Evolutionary conservation across 345 rosid species (phyloP).

Genomic region (Aquilaria sinensis): DNA sequence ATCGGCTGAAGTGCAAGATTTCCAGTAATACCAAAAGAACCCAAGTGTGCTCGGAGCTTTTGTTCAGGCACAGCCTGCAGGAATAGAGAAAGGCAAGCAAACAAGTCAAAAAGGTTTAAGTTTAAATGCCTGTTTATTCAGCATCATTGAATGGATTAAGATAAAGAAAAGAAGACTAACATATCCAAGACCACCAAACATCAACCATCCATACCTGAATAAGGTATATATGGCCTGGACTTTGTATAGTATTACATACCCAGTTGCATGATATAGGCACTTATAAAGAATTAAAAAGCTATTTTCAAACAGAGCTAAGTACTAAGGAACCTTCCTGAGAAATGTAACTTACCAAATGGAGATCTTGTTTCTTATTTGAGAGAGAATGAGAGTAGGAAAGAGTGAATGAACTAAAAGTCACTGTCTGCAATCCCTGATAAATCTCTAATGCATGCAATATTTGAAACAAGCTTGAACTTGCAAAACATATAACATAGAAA

Average conservation of each 20-base stretch:
- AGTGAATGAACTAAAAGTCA: too few species aligned
- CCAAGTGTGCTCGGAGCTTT: conserved; percentile 87
- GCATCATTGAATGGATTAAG: background rate
- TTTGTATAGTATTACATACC: too few species aligned
- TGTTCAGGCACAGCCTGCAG: conserved; percentile 94
- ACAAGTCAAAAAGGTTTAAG: background rate
- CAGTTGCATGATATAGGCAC: too few species aligned
- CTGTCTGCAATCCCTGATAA: too few species aligned
- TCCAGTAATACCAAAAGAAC: conserved; percentile 97
- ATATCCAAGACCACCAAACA: background rate
- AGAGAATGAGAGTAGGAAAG: background rate
- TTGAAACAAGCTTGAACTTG: background rate
- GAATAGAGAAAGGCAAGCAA: conserved; percentile 18
- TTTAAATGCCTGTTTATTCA: background rate
- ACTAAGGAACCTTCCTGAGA: background rate
- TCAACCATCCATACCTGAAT: background rate
- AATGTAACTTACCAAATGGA: background rate
- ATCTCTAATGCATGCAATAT: too few species aligned
- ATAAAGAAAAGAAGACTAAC: background rate
- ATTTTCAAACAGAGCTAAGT: too few species aligned
- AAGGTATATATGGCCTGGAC: too few species aligned
- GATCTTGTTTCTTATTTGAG: background rate
- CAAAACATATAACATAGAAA: conserved; percentile 5
- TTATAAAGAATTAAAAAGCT: too few species aligned
- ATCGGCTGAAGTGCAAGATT: conserved; percentile 98